Conservation (phyloP, 768 basidiomycete genomes). For the Pleurotus salmoneostramineus region DNA sequence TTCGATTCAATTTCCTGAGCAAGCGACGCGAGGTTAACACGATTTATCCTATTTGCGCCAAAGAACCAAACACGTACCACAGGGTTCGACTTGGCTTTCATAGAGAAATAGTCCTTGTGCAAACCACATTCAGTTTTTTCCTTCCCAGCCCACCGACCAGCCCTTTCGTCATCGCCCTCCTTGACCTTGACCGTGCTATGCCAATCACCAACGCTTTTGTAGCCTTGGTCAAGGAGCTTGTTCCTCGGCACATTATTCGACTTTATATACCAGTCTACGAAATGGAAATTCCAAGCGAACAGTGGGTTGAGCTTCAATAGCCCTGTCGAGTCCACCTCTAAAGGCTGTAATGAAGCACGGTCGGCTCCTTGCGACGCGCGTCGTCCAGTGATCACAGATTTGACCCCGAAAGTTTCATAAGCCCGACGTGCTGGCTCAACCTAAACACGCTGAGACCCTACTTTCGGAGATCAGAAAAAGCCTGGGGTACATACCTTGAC, state of each 20-base stretch:
- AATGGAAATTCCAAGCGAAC: constrained; percentile 78
- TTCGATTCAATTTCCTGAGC: neutral
- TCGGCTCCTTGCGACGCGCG: constrained; percentile 93
- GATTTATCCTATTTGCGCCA: neutral
- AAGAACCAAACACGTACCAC: neutral
- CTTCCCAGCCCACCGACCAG: constrained; percentile 88
- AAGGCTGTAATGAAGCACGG: constrained; percentile 73
- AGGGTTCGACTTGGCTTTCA: constrained; percentile 53
- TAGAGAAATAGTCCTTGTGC: constrained; percentile 85
- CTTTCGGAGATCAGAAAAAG: neutral
- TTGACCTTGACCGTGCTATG: constrained; percentile 80
- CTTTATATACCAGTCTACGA: constrained; percentile 84
- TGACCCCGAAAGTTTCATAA: constrained; percentile 74
- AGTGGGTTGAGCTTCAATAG: constrained; percentile 94
- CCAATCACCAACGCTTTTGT: constrained; percentile 96
- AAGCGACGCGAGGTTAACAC: constrained; percentile 3
- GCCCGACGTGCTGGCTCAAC: constrained; percentile 92
- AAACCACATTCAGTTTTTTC: constrained; percentile 95
- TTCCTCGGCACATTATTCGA: constrained; percentile 85
- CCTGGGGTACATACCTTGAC: constrained; percentile 65
- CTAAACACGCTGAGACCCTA: constrained; percentile 30
- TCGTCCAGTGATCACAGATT: constrained; percentile 92
- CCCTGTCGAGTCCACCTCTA: constrained; percentile 89
- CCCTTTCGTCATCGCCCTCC: constrained; percentile 80
- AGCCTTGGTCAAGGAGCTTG: constrained; percentile 83